A percentile compares a stretch with the other conserved stretches of the same genome.
Evolutionary conservation across 768 basidiomycete genomes (phyloP).

Genomic region (Lentinula edodes): DNA sequence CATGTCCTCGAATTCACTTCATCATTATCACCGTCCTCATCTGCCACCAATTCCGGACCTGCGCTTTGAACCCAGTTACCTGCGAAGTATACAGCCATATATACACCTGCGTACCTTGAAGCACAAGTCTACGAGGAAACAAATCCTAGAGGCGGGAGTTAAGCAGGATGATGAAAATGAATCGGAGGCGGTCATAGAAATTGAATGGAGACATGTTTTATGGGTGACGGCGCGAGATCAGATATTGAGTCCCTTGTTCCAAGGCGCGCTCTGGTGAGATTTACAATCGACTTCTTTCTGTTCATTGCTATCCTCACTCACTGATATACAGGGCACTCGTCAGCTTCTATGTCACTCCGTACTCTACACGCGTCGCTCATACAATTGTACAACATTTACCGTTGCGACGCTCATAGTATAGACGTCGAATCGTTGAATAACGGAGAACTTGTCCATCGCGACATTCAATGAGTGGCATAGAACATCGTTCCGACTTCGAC

Average conservation of each 20-base stretch:
- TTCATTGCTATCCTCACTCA: not conserved
- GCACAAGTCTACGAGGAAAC: not conserved
- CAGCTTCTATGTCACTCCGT: not conserved
- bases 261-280: conserved; percentile 62
- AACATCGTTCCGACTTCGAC: too few relatives aligned
- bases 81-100: not conserved
- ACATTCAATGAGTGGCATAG: too few relatives aligned
- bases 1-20: not conserved
- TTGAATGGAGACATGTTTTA: conserved; percentile 52
- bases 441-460: too few relatives aligned
- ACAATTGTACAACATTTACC: not conserved
- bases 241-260: conserved; percentile 59
- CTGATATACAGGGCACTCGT: not conserved
- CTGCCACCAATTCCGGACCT: not conserved
- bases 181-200: conserved; percentile 31
- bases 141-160: not conserved
- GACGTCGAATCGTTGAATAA: too few relatives aligned
- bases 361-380: not conserved
- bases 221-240: conserved; percentile 70
- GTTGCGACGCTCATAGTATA: not conserved
- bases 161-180: not conserved
- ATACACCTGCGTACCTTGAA: not conserved
- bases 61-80: not conserved
- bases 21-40: not conserved
- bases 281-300: not conserved